Evolutionary conservation across 1,284 basidiomycete species (phyloP).

Genomic region (Trametes sp.): DNA sequence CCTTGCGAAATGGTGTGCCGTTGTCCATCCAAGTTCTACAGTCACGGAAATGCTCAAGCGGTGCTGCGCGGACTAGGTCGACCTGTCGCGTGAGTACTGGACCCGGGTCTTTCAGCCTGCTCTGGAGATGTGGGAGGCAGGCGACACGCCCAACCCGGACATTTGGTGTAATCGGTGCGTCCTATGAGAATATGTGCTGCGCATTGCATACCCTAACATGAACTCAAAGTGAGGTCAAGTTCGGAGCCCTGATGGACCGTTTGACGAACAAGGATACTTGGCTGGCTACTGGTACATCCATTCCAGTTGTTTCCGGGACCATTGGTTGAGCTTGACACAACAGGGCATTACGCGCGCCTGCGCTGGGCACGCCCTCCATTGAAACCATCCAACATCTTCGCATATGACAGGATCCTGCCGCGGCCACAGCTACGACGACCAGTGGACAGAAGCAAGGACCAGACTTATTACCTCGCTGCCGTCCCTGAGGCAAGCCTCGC

Average conservation of each 20-base stretch:
- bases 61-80: slow-evolving; percentile 57
- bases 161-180: slow-evolving; percentile 89
- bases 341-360: slow-evolving; percentile 92
- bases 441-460: slow-evolving; percentile 82
- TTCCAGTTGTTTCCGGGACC: background rate
- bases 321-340: background rate
- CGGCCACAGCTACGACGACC: slow-evolving; percentile 74
- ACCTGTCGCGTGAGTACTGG: slow-evolving; percentile 91
- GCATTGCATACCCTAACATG: background rate
- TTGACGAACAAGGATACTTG: slow-evolving; percentile 57
- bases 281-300: slow-evolving; percentile 78
- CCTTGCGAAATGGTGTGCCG: slow-evolving; percentile 70
- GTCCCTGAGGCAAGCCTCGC: slow-evolving; percentile 70
- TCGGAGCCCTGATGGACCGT: slow-evolving; percentile 83
- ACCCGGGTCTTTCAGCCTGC: slow-evolving; percentile 87
- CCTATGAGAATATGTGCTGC: background rate
- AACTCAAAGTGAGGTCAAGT: slow-evolving; percentile 85
- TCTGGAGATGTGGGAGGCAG: slow-evolving; percentile 76
- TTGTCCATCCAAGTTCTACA: too few species aligned
- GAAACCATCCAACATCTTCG: slow-evolving; percentile 17
- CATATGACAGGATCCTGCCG: slow-evolving; percentile 28
- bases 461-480: slow-evolving; percentile 92
- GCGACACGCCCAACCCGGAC: slow-evolving; percentile 92
- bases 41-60: background rate
- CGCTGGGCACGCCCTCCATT: slow-evolving; percentile 48